Base-by-base conservation (phyloP, 805 yeast species). In the Zygosaccharomyces bisporus region DNA sequence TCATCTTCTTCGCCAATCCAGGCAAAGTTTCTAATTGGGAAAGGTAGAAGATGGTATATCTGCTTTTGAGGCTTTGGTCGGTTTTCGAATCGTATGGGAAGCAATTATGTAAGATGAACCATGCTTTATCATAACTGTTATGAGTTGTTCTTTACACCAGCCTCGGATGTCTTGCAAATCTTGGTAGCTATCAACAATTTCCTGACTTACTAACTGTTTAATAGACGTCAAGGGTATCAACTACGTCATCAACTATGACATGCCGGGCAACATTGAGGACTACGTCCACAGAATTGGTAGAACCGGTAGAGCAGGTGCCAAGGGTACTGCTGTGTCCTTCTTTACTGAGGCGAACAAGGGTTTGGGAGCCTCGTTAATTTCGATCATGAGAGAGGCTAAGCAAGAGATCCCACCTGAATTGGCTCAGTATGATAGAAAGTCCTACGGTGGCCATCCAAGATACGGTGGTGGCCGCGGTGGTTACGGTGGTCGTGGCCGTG, bases 221-320 rank as follows among this genome's bases (percentile, higher is more conserved):
- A 23, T 42, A 90, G 99, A 93, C 74, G 99, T 93, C 71, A 93
- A 93, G 77, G 99, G 97, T 69, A 87, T 93, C 67, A 84, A 90
- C 58, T 81, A 75, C 61, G 99, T 93, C 50, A 77, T 93, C 67
- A 93, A 93, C 81, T 88, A 78, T 64, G 98, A 91, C 70, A 91
- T 91, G 90, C 98, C 99, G 64, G 89, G 87, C 70, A 91, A 91
- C 73, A 87, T 90, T 65, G 99, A 93, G 76, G 98, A 93, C 74
- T 91, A 91, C 68, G 97, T 91, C 52, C 99, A 91, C 70, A 82
- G 99, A 75, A 93, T 91, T 64, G 99, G 99, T 70, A 90, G 97
- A 80, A 90, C 99, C 54, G 99, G 99, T 68, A 88, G 99, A 80
- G 99, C 97, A 56, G 98, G 98, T 68, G 82, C 89, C 51, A 76